A percentile compares a stretch with the other conserved stretches of the same genome.
These are phyloP conservation scores for Herpomyces periplanetae DNA, from an alignment of 2,329 filamentous ascomycete genomes.

Conservation along the genomic window DNA sequence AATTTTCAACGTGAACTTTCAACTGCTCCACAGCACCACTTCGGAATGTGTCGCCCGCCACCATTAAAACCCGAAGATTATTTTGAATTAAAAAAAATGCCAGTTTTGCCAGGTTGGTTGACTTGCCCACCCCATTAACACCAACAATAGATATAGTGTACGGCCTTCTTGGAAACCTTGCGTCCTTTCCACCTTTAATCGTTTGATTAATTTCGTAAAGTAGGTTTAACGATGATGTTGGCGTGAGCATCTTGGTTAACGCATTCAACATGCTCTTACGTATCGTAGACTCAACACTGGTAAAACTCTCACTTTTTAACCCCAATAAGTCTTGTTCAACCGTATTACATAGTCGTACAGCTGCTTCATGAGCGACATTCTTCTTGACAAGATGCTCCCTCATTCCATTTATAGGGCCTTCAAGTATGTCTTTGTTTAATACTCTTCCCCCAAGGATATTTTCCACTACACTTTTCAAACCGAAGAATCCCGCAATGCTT, in stretches of 20 bases:
- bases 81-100: slow-evolving; percentile 94
- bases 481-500: slow-evolving; percentile 36
- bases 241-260: slow-evolving; percentile 72
- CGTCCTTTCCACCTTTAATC: not conserved
- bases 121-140: slow-evolving; percentile 93
- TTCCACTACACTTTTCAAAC: slow-evolving; percentile 54
- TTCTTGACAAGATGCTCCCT: slow-evolving; percentile 76
- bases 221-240: slow-evolving; percentile 69
- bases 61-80: slow-evolving; percentile 73
- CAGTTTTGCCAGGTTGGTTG: slow-evolving; percentile 85
- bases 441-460: slow-evolving; percentile 86
- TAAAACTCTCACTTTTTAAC: slow-evolving; percentile 64
- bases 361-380: slow-evolving; percentile 81
- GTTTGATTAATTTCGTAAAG: slow-evolving; percentile 69
- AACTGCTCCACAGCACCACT: slow-evolving; percentile 89
- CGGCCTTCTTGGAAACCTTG: slow-evolving; percentile 22
- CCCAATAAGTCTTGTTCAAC: slow-evolving; percentile 66
- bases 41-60: slow-evolving; percentile 80
- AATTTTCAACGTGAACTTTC: slow-evolving; percentile 66
- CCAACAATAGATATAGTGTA: slow-evolving; percentile 96
- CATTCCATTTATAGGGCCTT: slow-evolving; percentile 78
- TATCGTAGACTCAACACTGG: slow-evolving; percentile 48
- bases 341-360: slow-evolving; percentile 53
- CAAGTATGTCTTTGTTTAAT: slow-evolving; percentile 49
- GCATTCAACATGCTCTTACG: slow-evolving; percentile 63